These are phyloP conservation scores for Pleurotus sapidus DNA, from an alignment of 768 basidiomycete genomes.

Conservation along the genomic window DNA sequence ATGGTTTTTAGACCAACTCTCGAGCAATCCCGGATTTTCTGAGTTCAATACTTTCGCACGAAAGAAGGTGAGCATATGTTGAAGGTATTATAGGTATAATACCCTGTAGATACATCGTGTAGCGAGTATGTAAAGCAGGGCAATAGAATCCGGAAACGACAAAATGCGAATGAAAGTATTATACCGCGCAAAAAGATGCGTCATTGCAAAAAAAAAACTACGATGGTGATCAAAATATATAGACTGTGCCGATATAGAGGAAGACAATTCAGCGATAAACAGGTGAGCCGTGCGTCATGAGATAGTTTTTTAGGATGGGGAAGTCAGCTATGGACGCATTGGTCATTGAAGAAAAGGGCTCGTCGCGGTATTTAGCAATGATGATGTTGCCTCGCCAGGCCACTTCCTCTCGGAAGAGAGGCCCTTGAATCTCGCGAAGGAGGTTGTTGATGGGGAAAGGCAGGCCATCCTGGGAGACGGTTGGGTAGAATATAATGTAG, in stretches of 20 bases:
- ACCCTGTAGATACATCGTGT: too few species aligned
- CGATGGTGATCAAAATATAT: too few species aligned
- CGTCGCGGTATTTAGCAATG: constrained; percentile 64
- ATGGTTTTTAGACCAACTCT: too few species aligned
- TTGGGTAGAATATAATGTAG: constrained; percentile 79
- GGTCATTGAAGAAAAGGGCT: constrained; percentile 56
- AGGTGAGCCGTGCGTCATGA: constrained; percentile 62
- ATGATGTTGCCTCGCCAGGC: constrained; percentile 84
- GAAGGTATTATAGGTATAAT: too few species aligned
- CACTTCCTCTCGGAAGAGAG: constrained; percentile 52
- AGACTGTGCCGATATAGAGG: background rate
- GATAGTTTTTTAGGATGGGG: constrained; percentile 76
- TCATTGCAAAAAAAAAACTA: too few species aligned
- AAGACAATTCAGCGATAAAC: constrained; percentile 18
- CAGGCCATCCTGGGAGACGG: constrained; percentile 74
- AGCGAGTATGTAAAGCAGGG: too few species aligned
- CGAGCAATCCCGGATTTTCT: too few species aligned
- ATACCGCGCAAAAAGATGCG: too few species aligned
- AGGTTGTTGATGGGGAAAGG: constrained; percentile 78
- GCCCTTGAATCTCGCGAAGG: constrained; percentile 71
- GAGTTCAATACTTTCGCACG: too few species aligned
- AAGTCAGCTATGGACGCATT: constrained; percentile 81
- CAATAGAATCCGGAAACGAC: too few species aligned
- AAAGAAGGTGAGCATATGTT: too few species aligned
- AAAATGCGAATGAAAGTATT: too few species aligned